phyloP scores from a whole-genome alignment of 1,139 yeast genomes.

The Debaryomyces singareniensis region DNA sequence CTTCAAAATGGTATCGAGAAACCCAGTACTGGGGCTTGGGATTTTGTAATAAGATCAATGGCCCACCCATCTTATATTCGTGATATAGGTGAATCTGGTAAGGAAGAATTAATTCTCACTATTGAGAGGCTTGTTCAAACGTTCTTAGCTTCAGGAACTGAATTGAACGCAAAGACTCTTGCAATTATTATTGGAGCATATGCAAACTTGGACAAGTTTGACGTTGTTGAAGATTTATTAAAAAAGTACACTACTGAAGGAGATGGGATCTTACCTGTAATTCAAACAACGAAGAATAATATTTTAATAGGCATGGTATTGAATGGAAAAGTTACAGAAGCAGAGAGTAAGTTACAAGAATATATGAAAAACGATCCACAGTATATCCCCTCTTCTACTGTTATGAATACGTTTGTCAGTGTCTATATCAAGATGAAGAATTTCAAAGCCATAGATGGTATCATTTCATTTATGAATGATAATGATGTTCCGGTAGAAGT shows the following conservation, averaged over 20 bases:
- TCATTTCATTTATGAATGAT: conserved; percentile 30
- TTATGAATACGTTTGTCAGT: conserved; percentile 32
- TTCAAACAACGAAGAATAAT: conserved; percentile 28
- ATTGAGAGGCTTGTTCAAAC: conserved; percentile 28
- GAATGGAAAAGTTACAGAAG: conserved; percentile 24
- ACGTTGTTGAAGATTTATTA: conserved; percentile 25
- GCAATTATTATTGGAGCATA: conserved; percentile 29
- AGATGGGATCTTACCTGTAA: conserved; percentile 17
- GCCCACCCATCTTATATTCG: conserved; percentile 25
- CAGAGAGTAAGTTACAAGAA: conserved; percentile 27
- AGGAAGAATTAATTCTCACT: conserved; percentile 11
- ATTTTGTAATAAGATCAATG: conserved; percentile 28
- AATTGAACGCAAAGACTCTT: conserved; percentile 23
- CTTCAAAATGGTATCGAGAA: conserved; percentile 18
- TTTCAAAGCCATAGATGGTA: conserved; percentile 33
- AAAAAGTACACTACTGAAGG: conserved; percentile 14
- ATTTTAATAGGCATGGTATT: conserved; percentile 29
- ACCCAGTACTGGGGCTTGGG: conserved; percentile 31
- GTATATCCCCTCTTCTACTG: conserved; percentile 26
- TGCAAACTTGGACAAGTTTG: conserved; percentile 29
- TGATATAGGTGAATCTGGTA: conserved; percentile 11
- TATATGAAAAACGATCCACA: conserved; percentile 19
- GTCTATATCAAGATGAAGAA: conserved; percentile 25
- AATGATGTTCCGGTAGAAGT: conserved; percentile 51
- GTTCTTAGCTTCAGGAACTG: conserved; percentile 16